Conservation (phyloP, 805 yeast genomes). For the Saccharomycopsis microspora region DNA sequence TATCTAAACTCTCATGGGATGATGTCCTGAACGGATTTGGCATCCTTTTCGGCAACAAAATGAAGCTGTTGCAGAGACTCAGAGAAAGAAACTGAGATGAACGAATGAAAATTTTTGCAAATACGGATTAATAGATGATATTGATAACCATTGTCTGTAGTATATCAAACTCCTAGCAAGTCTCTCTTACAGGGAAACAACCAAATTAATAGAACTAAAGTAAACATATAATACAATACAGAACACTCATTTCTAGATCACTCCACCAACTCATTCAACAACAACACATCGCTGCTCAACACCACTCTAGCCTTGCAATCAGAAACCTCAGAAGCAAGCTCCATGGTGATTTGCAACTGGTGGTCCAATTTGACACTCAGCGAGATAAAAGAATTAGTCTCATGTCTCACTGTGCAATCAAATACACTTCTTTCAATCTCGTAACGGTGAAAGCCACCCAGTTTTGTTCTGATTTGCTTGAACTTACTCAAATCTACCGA, state of each 20-base stretch:
- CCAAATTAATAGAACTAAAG: background rate
- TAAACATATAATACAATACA: background rate
- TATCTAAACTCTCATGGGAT: too few relatives aligned
- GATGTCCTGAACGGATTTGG: too few relatives aligned
- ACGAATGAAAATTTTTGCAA: too few relatives aligned
- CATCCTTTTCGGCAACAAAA: too few relatives aligned
- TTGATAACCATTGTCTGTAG: too few relatives aligned
- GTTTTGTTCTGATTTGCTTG: conserved; percentile 7
- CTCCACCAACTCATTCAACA: conserved; percentile 1
- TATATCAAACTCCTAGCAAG: too few relatives aligned
- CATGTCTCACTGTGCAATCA: conserved; percentile 9
- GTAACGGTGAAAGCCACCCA: conserved; percentile 4
- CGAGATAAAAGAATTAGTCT: conserved; percentile 8
- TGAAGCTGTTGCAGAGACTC: too few relatives aligned
- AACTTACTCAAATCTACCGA: conserved; percentile 6
- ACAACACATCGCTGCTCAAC: conserved; percentile 10
- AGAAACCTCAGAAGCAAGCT: conserved; percentile 1
- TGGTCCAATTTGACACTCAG: conserved; percentile 12
- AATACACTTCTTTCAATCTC: conserved; percentile 5
- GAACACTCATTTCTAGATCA: background rate
- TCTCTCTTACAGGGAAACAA: background rate
- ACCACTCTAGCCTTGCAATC: background rate
- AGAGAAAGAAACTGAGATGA: too few relatives aligned
- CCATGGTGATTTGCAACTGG: conserved; percentile 9
- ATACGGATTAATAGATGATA: too few relatives aligned